phyloP scores from a whole-genome alignment of 257 asterid species.

The Cinchona pubescens region DNA sequence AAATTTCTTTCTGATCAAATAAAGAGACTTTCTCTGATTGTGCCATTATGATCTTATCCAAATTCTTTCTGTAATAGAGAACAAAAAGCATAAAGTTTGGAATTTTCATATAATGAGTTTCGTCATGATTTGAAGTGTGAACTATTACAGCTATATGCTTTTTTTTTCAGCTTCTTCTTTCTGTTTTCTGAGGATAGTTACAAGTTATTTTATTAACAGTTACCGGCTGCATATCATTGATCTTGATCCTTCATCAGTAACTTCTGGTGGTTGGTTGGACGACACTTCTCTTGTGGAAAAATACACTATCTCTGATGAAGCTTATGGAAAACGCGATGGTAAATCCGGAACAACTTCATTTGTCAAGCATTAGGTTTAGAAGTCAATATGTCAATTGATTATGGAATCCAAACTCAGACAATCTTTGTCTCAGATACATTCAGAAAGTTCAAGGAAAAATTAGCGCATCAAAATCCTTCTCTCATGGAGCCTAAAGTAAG shows the following conservation, averaged over 20 bases:
- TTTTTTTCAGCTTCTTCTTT: background rate
- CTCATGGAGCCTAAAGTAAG: conserved; percentile 59
- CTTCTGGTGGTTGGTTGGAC: conserved; percentile 99
- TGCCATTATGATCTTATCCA: background rate
- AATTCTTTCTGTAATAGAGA: background rate
- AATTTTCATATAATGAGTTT: background rate
- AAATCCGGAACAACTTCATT: conserved; percentile 16
- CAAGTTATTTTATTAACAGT: conserved; percentile 34
- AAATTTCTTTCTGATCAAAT: conserved; percentile 4
- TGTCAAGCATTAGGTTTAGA: background rate
- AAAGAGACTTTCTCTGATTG: background rate
- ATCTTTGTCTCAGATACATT: conserved; percentile 61
- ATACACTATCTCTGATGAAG: conserved; percentile 91
- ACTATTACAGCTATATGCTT: background rate
- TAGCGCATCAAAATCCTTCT: conserved; percentile 49
- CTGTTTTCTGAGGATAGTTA: background rate
- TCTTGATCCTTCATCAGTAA: conserved; percentile 85
- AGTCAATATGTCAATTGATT: background rate
- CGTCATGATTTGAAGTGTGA: background rate
- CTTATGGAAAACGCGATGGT: conserved; percentile 83
- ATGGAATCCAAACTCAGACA: background rate
- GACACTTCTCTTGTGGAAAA: conserved; percentile 94
- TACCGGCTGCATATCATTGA: conserved; percentile 77
- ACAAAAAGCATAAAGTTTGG: background rate
- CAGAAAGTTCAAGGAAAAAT: conserved; percentile 87